Evolutionary conservation across 2,329 filamentous ascomycete species (phyloP).

Genomic region (Nigrospora oryzae): DNA sequence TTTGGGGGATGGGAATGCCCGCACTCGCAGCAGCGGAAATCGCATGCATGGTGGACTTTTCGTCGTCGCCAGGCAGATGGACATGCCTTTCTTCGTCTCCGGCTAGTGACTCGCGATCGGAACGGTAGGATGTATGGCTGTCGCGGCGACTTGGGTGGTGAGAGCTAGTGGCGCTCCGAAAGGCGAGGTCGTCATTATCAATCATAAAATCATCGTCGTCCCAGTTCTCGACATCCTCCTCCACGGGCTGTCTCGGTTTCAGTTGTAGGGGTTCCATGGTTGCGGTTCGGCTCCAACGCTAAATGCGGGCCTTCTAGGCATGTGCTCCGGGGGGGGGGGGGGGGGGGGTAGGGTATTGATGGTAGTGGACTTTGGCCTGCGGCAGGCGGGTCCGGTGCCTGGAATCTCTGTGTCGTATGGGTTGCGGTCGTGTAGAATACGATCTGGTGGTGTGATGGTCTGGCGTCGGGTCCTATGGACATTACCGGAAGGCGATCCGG

Average conservation of each 20-base stretch:
- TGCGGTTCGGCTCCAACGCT: background rate
- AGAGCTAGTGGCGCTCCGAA: conserved; percentile 40
- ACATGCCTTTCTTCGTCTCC: conserved; percentile 87
- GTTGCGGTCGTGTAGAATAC: too few relatives aligned
- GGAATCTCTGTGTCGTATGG: too few relatives aligned
- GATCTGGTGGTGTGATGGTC: too few relatives aligned
- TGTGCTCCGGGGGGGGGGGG: too few relatives aligned
- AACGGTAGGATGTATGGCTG: conserved; percentile 76
- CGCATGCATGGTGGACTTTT: conserved; percentile 73
- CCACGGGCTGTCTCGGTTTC: conserved; percentile 44
- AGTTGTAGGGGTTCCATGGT: conserved; percentile 47
- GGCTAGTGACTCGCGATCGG: conserved; percentile 67
- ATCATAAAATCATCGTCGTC: conserved; percentile 70
- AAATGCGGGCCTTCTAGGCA: background rate
- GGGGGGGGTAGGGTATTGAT: too few relatives aligned
- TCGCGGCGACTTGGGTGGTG: conserved; percentile 54
- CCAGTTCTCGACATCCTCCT: conserved; percentile 65
- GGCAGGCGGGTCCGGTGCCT: too few relatives aligned
- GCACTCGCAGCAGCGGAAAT: conserved; percentile 81
- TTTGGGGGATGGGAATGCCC: conserved; percentile 82
- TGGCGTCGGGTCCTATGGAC: too few relatives aligned
- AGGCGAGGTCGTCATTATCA: conserved; percentile 56
- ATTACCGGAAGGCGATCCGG: too few relatives aligned
- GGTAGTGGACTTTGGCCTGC: too few relatives aligned
- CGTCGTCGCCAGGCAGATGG: conserved; percentile 75